Conservation (phyloP, 441 rosid species). For the Codiaeum variegatum region DNA sequence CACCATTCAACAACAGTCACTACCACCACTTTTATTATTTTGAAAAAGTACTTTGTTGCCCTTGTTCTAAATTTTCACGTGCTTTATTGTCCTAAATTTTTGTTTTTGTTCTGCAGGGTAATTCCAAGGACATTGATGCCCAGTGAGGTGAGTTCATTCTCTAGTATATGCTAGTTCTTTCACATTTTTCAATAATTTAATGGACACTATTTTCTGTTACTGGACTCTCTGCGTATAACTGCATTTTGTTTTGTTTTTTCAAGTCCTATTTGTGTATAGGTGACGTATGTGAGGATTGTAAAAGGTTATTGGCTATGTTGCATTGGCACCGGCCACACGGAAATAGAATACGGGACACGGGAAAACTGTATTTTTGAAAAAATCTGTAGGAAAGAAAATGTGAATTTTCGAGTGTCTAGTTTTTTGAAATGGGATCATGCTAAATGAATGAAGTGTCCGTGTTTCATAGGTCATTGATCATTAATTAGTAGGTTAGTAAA, state of each 20-base stretch:
- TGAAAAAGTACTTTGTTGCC: conserved; percentile 7
- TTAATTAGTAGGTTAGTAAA: neutral
- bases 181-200: neutral
- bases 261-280: no score
- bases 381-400: no score
- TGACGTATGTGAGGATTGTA: neutral
- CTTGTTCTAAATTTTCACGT: neutral
- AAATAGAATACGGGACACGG: no score
- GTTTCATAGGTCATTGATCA: no score
- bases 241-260: conserved; percentile 10
- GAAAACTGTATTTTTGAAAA: no score
- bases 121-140: conserved; percentile 94
- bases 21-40: no score
- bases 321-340: no score
- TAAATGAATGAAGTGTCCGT: no score
- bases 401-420: no score
- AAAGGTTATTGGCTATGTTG: neutral
- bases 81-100: neutral
- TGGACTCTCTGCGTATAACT: neutral
- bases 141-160: conserved; percentile 55
- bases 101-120: conserved; percentile 49
- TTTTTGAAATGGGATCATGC: no score
- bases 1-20: neutral
- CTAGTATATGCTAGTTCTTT: neutral
- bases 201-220: neutral